Evolutionary conservation across 305 asterid genomes (phyloP), one percentile per base, ranked within the genome.

Genomic region (Fraxinus ornus): DNA sequence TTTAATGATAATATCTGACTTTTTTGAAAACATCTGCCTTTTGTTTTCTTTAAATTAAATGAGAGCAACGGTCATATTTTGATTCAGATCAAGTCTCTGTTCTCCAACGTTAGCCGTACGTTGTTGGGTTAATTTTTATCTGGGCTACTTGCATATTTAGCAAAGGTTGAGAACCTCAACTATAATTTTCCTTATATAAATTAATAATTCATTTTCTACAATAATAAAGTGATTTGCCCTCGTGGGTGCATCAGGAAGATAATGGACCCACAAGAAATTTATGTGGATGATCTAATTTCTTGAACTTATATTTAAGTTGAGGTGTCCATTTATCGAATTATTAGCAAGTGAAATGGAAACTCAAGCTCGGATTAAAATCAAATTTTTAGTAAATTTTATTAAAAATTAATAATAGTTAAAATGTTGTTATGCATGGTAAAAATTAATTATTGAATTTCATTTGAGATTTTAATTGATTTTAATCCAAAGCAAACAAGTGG

Each of bases 241-340:
- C n/a, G 30, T 66, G 74, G 36, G 36, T 24, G 75, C 75, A 12
- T 5, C 24, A 70, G 30, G 41, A 32, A 32, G 24, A 30, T 32
- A 30, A 30, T 57, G 85, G 83, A 66, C 77, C 89, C 78, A 75
- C 79, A 1, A 1, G 33, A 74, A 77, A 83, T 68, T 81, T 88
- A 55, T 90, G 97, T 90, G 97, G 97, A 73, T 68, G 88, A 89
- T 90, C 86, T 66, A 86, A 86, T 91, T 90, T 88, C 60, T 36
- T 55, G 1, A 85, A 83, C 81, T 78, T 80, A 41, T 86, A 82
- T 85, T 87, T 84, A 86, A 87, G 84, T 82, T 87, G 90, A 86
- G 91, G 89, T 84, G 87, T 72, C 85, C 70, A 72, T 82, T 85
- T 82, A 77, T 57, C 85, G 13, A 80, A 49, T 82, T 83, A 57